Evolutionary conservation across 345 rosid genomes (phyloP), one percentile per base, ranked within the genome.

Genomic region (Camelina sativa): DNA sequence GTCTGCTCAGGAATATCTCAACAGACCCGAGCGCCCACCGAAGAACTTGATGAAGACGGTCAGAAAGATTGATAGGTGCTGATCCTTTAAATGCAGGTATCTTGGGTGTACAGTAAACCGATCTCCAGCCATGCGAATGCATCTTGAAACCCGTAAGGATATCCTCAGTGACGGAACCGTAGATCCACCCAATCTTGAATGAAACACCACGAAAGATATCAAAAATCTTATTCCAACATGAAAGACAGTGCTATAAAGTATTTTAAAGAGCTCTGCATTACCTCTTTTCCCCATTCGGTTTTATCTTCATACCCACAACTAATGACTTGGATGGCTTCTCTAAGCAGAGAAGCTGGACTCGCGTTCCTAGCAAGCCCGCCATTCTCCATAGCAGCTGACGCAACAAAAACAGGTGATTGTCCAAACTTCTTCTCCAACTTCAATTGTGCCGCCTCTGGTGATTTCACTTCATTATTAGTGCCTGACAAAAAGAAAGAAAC

Each of bases 221-320:
- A 78, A 60, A 15, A 62, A 54, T 5, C 38, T 2, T 54, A 37
- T 47, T 16, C 0, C n/a, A 69, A 41, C 23, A 52, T 72, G 43
- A 72, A 57, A n/a, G 32, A 55, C 20, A 7, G 55, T 9, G 43
- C 11, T 51, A 15, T n/a, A 40, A 20, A 22, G 58, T 20, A 11
- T 25, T 65, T 13, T 10, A 11, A 58, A 50, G 65, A 15, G 22
- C 17, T 22, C 3, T 52, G 4, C 2, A 3, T 77, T 80, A 87
- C 92, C 89, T 87, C 92, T 82, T 85, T 90, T 55, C 96, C 92
- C 96, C 96, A 90, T 70, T 90, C 88, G 44, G 91, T 86, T 79
- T 81, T 84, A 64, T 85, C 89, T 83, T 90, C 92, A 1, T 88
- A 88, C 54, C 87, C 87, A 50, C 92, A 86, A 73, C 89, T 82